Base-by-base conservation (phyloP, 2,329 filamentous ascomycete genomes). In the Dactylellina sp. region DNA sequence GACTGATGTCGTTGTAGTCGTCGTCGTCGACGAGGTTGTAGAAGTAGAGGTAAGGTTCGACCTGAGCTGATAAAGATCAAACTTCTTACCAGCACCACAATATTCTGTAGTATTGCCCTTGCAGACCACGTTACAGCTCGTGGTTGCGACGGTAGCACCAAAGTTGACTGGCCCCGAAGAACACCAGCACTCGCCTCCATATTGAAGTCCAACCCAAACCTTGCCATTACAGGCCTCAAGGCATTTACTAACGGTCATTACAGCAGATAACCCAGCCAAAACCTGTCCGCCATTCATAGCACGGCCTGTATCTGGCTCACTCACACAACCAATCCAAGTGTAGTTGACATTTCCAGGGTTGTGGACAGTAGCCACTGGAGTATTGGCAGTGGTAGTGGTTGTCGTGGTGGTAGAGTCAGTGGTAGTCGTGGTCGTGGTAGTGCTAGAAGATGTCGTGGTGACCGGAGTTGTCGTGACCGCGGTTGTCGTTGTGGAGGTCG, bases 271-370 rank as follows among this genome's bases (percentile, higher is more conserved):
- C 2, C 56, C 37, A 22, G 59, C 63, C 7, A 75, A 22, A 22
- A 56, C 40, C 39, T 75, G 71, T 7, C 60, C 61, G 16, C 49
- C 49, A 12, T 44, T 24, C 68, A 72, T 65, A 14, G 70, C 60
- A 32, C 70, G 70, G 7, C 61, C 70, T 11, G 37, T 66, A 18
- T 40, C 47, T 9, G 70, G 70, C 24, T 74, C 70, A 22, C 39
- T 37, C 7, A 61, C 53, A 46, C 70, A 74, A 5, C 70, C 70
- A 57, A 78, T 76, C 62, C 79, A 79, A 16, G 78, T 78, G 56
- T 79, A 80, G 62, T 79, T 79, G 28, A 44, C 64, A 46, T 79
- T 80, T 35, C 78, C 78, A 20, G 70, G 61, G 18, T 55, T 50
- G n/a, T 74, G 77, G 16, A 78, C 62, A 1, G 78, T 75, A 14